Percentiles rank a stretch among this genome's conserved stretches.
These are phyloP conservation scores for Aspergillus fructus DNA, from an alignment of 2,329 filamentous ascomycete species.

Conservation along the genomic window DNA sequence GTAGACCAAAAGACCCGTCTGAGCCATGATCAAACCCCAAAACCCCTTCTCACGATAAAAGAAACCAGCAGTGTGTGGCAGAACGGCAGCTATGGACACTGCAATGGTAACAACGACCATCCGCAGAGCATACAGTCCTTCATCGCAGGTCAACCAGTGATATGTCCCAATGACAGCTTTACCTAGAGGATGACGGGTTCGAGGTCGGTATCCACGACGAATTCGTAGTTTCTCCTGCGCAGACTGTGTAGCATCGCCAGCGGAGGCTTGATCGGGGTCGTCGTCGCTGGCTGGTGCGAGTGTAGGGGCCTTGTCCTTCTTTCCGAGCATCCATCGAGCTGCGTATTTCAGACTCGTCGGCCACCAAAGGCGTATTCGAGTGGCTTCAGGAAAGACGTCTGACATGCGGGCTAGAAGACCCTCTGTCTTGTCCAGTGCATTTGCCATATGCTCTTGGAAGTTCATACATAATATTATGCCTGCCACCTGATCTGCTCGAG, in stretches of 20 bases:
- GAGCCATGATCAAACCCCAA: constrained; percentile 54
- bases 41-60: constrained; percentile 54
- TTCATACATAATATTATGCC: constrained; percentile 51
- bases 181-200: constrained; percentile 27
- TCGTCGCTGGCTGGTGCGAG: constrained; percentile 14
- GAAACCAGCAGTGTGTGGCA: constrained; percentile 49
- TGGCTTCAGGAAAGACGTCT: constrained; percentile 37
- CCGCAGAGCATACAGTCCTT: constrained; percentile 49
- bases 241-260: constrained; percentile 34
- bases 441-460: constrained; percentile 45
- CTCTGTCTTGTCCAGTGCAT: constrained; percentile 6
- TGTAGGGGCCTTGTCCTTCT: constrained; percentile 23
- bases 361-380: constrained; percentile 42
- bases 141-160: constrained; percentile 43
- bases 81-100: constrained; percentile 41
- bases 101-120: constrained; percentile 51
- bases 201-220: constrained; percentile 31
- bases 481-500: constrained; percentile 30
- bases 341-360: constrained; percentile 44
- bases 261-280: constrained; percentile 26
- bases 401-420: constrained; percentile 39
- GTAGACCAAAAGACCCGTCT: constrained; percentile 50
- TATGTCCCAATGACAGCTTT: constrained; percentile 31
- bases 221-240: constrained; percentile 40
- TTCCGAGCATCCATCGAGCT: constrained; percentile 40